Conservation (phyloP, 352 stramenopile species). For the Phytophthora agathidicida region DNA sequence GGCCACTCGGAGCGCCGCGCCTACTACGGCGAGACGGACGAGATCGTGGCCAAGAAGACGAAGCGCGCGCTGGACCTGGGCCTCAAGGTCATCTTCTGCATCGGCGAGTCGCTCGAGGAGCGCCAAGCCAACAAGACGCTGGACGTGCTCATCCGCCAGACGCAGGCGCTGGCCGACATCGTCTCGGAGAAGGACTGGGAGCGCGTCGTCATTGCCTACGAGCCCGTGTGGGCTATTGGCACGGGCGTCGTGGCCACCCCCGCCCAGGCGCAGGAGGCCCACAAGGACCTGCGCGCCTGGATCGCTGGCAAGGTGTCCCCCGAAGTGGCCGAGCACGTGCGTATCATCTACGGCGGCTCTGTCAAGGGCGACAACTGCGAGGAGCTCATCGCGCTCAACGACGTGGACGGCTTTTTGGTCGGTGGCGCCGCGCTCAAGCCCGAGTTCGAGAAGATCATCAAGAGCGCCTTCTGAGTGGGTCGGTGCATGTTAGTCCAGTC, state of each 20-base stretch:
- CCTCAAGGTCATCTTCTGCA: constrained; percentile 94
- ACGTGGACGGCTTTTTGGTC: constrained; percentile 91
- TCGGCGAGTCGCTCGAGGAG: constrained; percentile 92
- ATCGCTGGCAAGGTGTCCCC: constrained; percentile 59
- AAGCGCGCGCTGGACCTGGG: constrained; percentile 83
- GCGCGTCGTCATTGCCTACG: constrained; percentile 93
- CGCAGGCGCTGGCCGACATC: constrained; percentile 89
- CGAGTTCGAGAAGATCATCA: constrained; percentile 89
- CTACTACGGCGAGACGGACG: constrained; percentile 88
- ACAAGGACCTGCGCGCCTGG: constrained; percentile 81
- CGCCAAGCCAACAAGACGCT: constrained; percentile 86
- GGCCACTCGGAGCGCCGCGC: constrained; percentile 90
- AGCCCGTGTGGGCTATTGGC: constrained; percentile 96
- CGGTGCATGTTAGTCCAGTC: not conserved
- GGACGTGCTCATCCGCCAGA: constrained; percentile 92
- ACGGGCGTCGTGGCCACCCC: constrained; percentile 93
- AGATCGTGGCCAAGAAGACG: constrained; percentile 92
- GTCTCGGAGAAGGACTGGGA: constrained; percentile 75
- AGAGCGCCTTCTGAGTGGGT: constrained; percentile 44
- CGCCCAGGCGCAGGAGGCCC: constrained; percentile 91
- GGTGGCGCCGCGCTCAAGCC: constrained; percentile 89
- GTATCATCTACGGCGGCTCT: constrained; percentile 90
- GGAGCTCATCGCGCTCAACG: constrained; percentile 79
- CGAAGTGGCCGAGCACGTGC: constrained; percentile 59
- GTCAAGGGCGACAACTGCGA: constrained; percentile 88